These are phyloP conservation scores for Penicillium lagena DNA, from an alignment of 495 filamentous ascomycete genomes.

Conservation along the genomic window DNA sequence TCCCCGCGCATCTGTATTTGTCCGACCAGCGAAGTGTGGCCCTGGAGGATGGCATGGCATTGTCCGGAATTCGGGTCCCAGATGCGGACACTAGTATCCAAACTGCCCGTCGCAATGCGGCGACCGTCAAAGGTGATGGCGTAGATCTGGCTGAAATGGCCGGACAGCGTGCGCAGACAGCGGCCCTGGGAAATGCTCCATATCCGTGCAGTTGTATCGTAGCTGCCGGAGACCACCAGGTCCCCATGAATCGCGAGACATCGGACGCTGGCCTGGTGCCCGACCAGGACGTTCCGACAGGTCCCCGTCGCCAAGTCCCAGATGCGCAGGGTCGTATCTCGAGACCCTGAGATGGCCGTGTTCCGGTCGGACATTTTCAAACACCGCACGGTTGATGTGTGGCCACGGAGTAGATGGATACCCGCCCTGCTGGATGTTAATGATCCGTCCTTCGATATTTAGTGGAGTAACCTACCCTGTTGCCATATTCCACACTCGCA, in stretches of 20 bases:
- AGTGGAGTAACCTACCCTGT: constrained; percentile 64
- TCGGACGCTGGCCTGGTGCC: constrained; percentile 93
- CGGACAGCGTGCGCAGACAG: constrained; percentile 81
- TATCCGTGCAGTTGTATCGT: constrained; percentile 92
- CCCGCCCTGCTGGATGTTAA: constrained; percentile 43
- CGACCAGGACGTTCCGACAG: constrained; percentile 86
- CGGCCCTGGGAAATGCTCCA: constrained; percentile 95
- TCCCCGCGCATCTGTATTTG: constrained; percentile 92
- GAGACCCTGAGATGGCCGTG: constrained; percentile 91
- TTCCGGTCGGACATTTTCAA: constrained; percentile 93
- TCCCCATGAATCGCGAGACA: constrained; percentile 96
- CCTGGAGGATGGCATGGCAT: constrained; percentile 89
- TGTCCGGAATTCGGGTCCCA: constrained; percentile 90
- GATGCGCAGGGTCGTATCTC: constrained; percentile 88
- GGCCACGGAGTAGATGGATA: constrained; percentile 81
- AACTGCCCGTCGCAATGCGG: constrained; percentile 89
- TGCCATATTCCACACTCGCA: constrained; percentile 94
- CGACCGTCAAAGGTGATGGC: constrained; percentile 94
- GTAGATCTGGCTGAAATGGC: constrained; percentile 98
- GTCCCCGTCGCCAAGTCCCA: constrained; percentile 88
- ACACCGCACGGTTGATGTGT: constrained; percentile 94
- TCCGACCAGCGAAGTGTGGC: constrained; percentile 95
- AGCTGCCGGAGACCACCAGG: constrained; percentile 91
- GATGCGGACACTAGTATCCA: constrained; percentile 94
- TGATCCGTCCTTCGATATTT: neutral